Evolutionary conservation across 2,329 filamentous ascomycete species (phyloP).

Genomic region (Dothideomycetidae sp.): DNA sequence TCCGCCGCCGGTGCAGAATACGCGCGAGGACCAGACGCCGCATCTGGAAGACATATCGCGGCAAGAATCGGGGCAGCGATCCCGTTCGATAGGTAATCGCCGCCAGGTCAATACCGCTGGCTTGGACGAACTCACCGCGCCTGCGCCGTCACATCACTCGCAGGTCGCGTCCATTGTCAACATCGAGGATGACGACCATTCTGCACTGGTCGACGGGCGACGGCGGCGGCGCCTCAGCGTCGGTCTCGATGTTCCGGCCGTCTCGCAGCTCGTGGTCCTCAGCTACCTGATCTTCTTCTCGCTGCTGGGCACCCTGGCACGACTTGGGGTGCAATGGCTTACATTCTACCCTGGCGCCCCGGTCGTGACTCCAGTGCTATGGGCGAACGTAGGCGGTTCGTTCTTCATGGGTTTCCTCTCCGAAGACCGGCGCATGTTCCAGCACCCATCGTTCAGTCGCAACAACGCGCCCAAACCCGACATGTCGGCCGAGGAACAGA

Average conservation of each 20-base stretch:
- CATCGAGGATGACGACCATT: not conserved
- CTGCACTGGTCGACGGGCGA: no score
- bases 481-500: slow-evolving; percentile 23
- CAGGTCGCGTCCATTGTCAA: not conserved
- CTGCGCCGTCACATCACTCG: not conserved
- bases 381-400: slow-evolving; percentile 77
- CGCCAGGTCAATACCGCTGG: not conserved
- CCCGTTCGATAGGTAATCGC: not conserved
- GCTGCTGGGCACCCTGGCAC: slow-evolving; percentile 67
- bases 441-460: slow-evolving; percentile 45
- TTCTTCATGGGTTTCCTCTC: slow-evolving; percentile 72
- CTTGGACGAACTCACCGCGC: not conserved
- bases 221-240: slow-evolving; percentile 1
- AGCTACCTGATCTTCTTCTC: slow-evolving; percentile 79
- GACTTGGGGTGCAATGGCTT: slow-evolving; percentile 64
- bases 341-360: slow-evolving; percentile 69
- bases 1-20: slow-evolving; percentile 12
- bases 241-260: not conserved
- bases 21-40: slow-evolving; percentile 1
- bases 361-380: slow-evolving; percentile 58
- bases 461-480: slow-evolving; percentile 15
- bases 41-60: slow-evolving; percentile 8
- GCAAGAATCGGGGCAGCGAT: not conserved
- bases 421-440: slow-evolving; percentile 66
- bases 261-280: slow-evolving; percentile 34